Conservation (phyloP, 768 basidiomycete genomes). For the Mycena amicta region DNA sequence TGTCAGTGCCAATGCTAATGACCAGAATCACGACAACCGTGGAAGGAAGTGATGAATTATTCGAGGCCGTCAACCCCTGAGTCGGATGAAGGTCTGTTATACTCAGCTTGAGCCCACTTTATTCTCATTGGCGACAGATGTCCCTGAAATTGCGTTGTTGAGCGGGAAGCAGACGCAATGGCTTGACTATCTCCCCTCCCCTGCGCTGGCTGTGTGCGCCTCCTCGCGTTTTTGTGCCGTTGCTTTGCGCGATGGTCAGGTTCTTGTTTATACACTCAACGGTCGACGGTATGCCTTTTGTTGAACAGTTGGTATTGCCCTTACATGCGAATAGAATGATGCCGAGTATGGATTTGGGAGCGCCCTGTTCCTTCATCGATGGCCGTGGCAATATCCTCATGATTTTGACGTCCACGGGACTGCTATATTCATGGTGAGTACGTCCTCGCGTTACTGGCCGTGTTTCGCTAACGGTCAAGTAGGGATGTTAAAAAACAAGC, state of each 20-base stretch:
- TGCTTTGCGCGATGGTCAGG: conserved; percentile 73
- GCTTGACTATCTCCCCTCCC: conserved; percentile 84
- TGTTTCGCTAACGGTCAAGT: conserved; percentile 5
- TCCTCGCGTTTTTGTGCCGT: conserved; percentile 73
- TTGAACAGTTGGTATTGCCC: neutral
- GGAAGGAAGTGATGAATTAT: conserved; percentile 65
- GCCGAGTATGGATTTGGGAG: conserved; percentile 73
- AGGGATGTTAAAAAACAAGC: conserved; percentile 79
- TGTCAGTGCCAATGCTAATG: conserved; percentile 63
- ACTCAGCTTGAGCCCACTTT: too few relatives aligned
- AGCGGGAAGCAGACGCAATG: conserved; percentile 76
- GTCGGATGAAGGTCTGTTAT: conserved; percentile 50
- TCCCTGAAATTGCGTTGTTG: conserved; percentile 67
- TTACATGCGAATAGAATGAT: conserved; percentile 76
- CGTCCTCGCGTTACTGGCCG: neutral
- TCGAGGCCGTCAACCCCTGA: conserved; percentile 84
- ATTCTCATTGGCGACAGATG: conserved; percentile 40
- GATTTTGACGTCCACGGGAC: conserved; percentile 71
- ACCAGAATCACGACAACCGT: conserved; percentile 60
- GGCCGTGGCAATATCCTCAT: conserved; percentile 66
- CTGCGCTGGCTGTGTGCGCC: conserved; percentile 67
- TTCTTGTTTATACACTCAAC: conserved; percentile 83
- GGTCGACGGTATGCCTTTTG: conserved; percentile 69
- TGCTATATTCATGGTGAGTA: conserved; percentile 74
- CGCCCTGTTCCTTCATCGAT: conserved; percentile 70